These are phyloP conservation scores for Aphanomyces invadans DNA, from an alignment of 352 stramenopile species.

Conservation along the genomic window DNA sequence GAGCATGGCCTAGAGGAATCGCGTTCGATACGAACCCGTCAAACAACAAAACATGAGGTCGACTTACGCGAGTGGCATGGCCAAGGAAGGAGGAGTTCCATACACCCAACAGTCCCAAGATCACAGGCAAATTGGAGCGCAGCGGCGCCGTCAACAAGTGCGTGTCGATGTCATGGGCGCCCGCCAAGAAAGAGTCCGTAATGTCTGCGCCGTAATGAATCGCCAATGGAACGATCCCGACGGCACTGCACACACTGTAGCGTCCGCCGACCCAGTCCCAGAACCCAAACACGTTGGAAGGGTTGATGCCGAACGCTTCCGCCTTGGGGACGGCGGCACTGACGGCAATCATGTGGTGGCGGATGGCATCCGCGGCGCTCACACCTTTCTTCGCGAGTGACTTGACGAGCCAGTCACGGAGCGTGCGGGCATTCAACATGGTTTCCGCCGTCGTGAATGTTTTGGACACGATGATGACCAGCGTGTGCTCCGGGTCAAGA, in stretches of 20 bases:
- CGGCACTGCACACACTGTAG: slow-evolving; percentile 96
- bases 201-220: slow-evolving; percentile 95
- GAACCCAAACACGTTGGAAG: slow-evolving; percentile 96
- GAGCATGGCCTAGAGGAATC: slow-evolving; percentile 63
- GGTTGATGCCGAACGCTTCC: slow-evolving; percentile 91
- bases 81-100: slow-evolving; percentile 99
- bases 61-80: slow-evolving; percentile 75
- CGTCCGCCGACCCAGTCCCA: slow-evolving; percentile 98
- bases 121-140: slow-evolving; percentile 93
- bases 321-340: slow-evolving; percentile 70
- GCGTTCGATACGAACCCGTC: no score
- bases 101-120: slow-evolving; percentile 95
- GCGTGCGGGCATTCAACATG: slow-evolving; percentile 96
- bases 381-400: slow-evolving; percentile 82
- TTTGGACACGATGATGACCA: slow-evolving; percentile 97
- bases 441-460: slow-evolving; percentile 99
- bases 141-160: slow-evolving; percentile 93
- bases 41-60: no score
- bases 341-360: slow-evolving; percentile 92
- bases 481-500: slow-evolving; percentile 92
- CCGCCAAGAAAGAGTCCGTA: slow-evolving; percentile 88
- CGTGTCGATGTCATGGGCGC: slow-evolving; percentile 95
- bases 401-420: slow-evolving; percentile 93
- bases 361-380: slow-evolving; percentile 79
- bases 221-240: slow-evolving; percentile 93